Base-by-base conservation (phyloP, 192 early-diverging fungal species). In the Umbelopsis isabellina region DNA sequence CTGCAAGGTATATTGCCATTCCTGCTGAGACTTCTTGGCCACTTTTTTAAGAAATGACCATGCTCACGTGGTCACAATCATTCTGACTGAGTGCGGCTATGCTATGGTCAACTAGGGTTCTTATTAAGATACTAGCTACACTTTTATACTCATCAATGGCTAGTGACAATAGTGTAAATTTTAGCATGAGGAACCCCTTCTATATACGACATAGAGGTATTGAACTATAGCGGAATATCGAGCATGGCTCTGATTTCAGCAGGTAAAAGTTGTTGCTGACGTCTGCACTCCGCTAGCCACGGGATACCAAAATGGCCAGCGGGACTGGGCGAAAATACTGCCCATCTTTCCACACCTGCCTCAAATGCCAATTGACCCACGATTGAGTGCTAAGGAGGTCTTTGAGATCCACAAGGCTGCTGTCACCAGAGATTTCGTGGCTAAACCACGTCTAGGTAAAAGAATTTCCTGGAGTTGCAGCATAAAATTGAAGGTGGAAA, bases 371-470 rank as follows among this genome's bases (percentile, higher is more conserved):
- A 58, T 72, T 52, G 77, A 78, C 30, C 77, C 77, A 30, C 72
- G 77, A 49, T 66, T 78, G 46, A 70, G 70, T 65, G 76, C 79
- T 33, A 75, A 79, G 52, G 92, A 97, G 76, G 92, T 91, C 23
- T 90, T 90, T 72, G 85, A 88, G 66, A 80, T 95, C 67, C 91
- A 97, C 81, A 88, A 86, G 22, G 87, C 91, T n/a, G 95, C 95
- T 27, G 93, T 91, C 46, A 95, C 93, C 41, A 85, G 93, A 74
- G 91, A 97, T 83, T 97, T 93, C 75, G 69, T 83, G 35, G 84
- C 92, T 22, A 87, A 93, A 81, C 95, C 95, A 16, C 91, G 93
- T 71, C 85, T 97, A 73, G 95, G 95, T 96, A 82, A 70, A 71
- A 73, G 15, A 27, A 18, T 22, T 37, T 50, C 27, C 27, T 30